Base-by-base conservation (phyloP, 495 filamentous ascomycete species). In the Penicillium verhagenii region DNA sequence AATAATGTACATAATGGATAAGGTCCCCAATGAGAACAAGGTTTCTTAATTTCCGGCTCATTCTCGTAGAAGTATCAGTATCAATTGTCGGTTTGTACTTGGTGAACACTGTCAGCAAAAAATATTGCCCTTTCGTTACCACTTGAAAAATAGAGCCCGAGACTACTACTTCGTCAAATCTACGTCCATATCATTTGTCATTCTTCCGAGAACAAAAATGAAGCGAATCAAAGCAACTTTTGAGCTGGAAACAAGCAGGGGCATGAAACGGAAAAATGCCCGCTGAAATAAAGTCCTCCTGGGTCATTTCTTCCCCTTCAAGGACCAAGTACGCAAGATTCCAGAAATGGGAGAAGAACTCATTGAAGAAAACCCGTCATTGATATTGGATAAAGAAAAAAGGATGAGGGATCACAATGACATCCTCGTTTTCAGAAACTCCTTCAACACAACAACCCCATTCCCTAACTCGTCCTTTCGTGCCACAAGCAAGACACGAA, bases 291-390 rank as follows among this genome's bases (percentile, higher is more conserved):
- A 35, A n/a, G 7, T 14, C 33, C 33, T 5, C 0, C n/a, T n/a
- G n/a, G n/a, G n/a, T 35, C 13, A 5, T 35, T 35, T 13, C 4
- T 16, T 20, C 39, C n/a, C 7, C 18, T 39, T n/a, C 37, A 19
- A 7, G n/a, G 3, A 39, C 13, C 14, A 11, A n/a, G 21, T 39
- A 49, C 45, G 29, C 24, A 35, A 35, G 14, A 14, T 26, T 6
- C 26, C 13, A 46, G 46, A 53, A 10, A 50, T n/a, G 16, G 57
- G 37, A 14, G 16, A 11, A 26, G 23, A 45, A 45, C 6, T 16
- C 64, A 67, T 54, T 61, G 49, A 63, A 61, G 49, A 57, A 56
- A 64, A 70, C 71, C 64, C 70, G 64, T 71, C 66, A 69, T 66
- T 70, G 65, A 67, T 68, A 71, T 69, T 66, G 61, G 61, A 53